Base-by-base conservation (phyloP, 2,329 filamentous ascomycete genomes). In the Ascosphaera pollenicola region DNA sequence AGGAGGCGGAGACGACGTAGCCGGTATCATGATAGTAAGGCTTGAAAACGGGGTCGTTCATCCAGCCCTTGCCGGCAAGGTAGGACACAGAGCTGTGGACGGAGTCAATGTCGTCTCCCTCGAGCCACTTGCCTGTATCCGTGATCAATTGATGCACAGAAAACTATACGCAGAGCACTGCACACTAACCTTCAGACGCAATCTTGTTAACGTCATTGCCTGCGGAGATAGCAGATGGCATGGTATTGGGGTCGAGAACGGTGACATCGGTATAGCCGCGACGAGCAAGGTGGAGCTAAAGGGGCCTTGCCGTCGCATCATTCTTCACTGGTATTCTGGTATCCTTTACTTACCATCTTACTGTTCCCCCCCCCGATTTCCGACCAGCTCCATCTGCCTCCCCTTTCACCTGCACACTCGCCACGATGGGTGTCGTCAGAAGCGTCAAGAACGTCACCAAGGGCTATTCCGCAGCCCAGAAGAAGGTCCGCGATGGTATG, bases 401-500 rank as follows among this genome's bases (percentile, higher is more conserved):
- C n/a, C n/a, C n/a, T n/a, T n/a, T n/a, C 5, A 17, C 7, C 13
- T 16, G 13, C 5, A 45, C 44, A 32, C 39, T 35, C 45, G 53
- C 43, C 40, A 98, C 98, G 89, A 94, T 87, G 43, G 91, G 91
- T 64, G 84, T 95, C 58, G 83, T 95, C 57, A 74, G 89, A 62
- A 92, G 82, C 57, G 85, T 95, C 54, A 95, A 94, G 67, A 98
- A 95, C 68, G 87, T 98, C 61, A 95, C 89, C 59, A 98, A 95
- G 66, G 89, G 89, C 51, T 98, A 98, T 58, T 94, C 87, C 28
- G 76, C 71, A 48, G 83, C 91, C 52, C 87, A 98, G 68, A 82
- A 95, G 59, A 95, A 95, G 67, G 89, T 98, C 60, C 77, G 85
- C 65, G 87, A 93, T 81, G 84, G 84, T 92, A 64, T 47, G 75